Base-by-base conservation (phyloP, 2,329 filamentous ascomycete species). In the Ceratocystis diversiconidia region DNA sequence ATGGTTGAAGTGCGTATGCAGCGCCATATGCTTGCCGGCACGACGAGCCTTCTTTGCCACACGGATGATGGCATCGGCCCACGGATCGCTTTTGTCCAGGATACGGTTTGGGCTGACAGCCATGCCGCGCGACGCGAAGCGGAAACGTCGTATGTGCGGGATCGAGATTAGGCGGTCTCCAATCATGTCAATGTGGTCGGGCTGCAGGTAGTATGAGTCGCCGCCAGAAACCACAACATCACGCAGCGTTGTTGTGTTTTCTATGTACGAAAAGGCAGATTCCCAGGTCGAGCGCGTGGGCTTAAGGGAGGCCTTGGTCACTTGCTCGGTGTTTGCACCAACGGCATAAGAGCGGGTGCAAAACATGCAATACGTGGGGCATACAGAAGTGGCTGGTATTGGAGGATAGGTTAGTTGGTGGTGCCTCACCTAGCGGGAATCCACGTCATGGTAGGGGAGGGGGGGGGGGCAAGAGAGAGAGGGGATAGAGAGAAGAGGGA, bases 1-100 rank as follows among this genome's bases (percentile, higher is more conserved):
- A 68, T 85, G 82, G 69, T 86, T 86, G 73, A 86, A 84, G 70
- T 87, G 85, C 0, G 84, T 87, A 70, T 87, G 84, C 64, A 85
- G 73, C 3, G 82, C 83, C 69, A 86, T 78, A 62, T 81, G 77
- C 71, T 86, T 86, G 4, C 82, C 83, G 28, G 79, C 75, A 61
- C 73, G 71, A 65, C 78, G 77, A 2, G 81, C 83, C 66, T 75
- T 73, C 61, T 80, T 76, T 0, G 79, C 78, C 1, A 87, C 72
- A 3, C 74, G 74, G 32, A 84, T 76, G 55, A 86, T 73, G 0
- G 79, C 76, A 2, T 78, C 73, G 1, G 78, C 75, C 84, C 84
- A 87, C 3, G 70, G 70, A 69, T 86, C 83, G 0, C 71, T 71
- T 1, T 69, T 69, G 68, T 86, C 80, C 0, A 84, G 70, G 28